Evolutionary conservation across 2,329 filamentous ascomycete species (phyloP), one percentile per base, ranked within the genome.

Genomic region (Beauveria medogensis): DNA sequence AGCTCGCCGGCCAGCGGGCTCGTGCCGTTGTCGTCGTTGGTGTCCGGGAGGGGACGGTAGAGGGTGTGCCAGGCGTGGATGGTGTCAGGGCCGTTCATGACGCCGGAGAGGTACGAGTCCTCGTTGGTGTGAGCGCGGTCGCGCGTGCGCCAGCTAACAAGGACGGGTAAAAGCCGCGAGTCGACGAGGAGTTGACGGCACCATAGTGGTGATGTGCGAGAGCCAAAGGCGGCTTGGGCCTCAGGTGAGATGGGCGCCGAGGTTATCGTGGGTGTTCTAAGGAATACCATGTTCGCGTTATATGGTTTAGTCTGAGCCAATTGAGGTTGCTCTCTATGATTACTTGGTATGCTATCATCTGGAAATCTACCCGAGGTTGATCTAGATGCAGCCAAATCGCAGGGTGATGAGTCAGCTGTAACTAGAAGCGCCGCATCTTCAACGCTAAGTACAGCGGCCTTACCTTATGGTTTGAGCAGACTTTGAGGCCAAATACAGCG

Each of bases 151-250:
- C 50, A 57, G 22, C 9, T 9, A 20, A 22, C 2, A 2, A 18
- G 3, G 20, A 61, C 30, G 14, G 47, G 20, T 9, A 16, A 40
- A 18, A 61, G 47, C 22, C 20, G 46, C 5, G 26, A 30, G 47
- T 61, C 60, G 46, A 24, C n/a, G 34, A 61, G 44, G 9, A 61
- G 46, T 30, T 61, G 54, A 8, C 54, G 53, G 22, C 60, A 61
- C 60, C 60, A 61, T 5, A 53, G 34, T 6, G 60, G 60, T 8
- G 60, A 47, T 14, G 53, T 24, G 26, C 26, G 54, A 3, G 60
- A 53, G 40, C 28, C 54, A 40, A 61, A 61, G 2, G 18, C 40
- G 54, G 44, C 54, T 20, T 22, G 5, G 40, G 47, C 47, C 26
- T 46, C 47, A 16, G 40, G 51, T 7, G 51, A 30, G 30, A 60